Percentiles rank a stretch among this genome's conserved stretches.
These are phyloP conservation scores for Ceratocystis harringtonii DNA, from an alignment of 2,329 filamentous ascomycete genomes.

Conservation along the genomic window DNA sequence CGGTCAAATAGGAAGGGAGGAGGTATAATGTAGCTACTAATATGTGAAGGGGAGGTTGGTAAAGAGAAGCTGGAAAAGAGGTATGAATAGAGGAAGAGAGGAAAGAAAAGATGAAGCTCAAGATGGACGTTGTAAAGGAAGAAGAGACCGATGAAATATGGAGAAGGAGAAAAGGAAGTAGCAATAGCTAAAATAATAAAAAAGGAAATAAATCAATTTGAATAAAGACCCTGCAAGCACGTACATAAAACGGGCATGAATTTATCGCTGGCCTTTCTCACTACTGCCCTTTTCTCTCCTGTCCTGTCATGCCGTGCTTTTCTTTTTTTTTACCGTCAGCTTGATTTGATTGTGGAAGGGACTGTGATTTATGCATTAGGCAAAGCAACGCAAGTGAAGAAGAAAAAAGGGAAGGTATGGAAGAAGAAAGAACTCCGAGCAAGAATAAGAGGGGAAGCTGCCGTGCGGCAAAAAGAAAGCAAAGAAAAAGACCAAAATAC, in stretches of 20 bases:
- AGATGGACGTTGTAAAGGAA: background rate
- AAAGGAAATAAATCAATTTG: constrained; percentile 4
- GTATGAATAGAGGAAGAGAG: background rate
- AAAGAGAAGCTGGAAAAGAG: background rate
- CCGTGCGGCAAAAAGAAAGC: background rate
- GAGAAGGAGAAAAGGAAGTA: background rate
- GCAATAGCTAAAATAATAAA: background rate
- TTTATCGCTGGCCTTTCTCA: background rate
- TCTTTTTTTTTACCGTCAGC: background rate
- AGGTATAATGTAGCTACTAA: too few species aligned
- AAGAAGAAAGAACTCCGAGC: constrained; percentile 2
- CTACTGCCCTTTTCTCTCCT: background rate
- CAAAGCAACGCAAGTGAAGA: background rate
- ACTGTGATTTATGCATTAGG: constrained; percentile 3
- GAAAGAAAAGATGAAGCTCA: background rate
- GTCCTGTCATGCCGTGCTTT: background rate
- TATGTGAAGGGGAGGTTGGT: background rate
- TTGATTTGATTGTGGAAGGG: constrained; percentile 4
- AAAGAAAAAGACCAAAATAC: background rate
- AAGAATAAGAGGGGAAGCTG: constrained; percentile 5
- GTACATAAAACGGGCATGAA: background rate
- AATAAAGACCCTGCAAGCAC: background rate
- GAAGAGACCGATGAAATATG: background rate
- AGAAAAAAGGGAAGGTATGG: background rate
- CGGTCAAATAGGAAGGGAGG: background rate